Evolutionary conservation across 371 early-diverging fungal genomes (phyloP).

Genomic region (Rhizopus microsporus): DNA sequence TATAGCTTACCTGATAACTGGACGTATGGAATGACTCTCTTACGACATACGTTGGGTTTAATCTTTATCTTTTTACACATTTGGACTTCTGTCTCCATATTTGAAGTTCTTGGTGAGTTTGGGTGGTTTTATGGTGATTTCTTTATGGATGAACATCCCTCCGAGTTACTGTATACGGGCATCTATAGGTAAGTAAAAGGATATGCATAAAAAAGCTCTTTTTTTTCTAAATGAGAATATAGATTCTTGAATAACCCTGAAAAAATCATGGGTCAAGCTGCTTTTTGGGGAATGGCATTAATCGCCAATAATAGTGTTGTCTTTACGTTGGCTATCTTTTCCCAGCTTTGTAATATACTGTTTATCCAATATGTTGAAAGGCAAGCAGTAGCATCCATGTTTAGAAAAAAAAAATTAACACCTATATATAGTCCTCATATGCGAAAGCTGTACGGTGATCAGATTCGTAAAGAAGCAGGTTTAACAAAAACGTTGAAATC

Average conservation of each 20-base stretch:
- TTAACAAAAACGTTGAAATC: slow-evolving; percentile 60
- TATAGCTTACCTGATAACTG: slow-evolving; percentile 74
- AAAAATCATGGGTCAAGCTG: slow-evolving; percentile 85
- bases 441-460: slow-evolving; percentile 78
- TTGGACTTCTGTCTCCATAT: slow-evolving; percentile 84
- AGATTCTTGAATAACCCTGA: slow-evolving; percentile 89
- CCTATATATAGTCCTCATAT: slow-evolving; percentile 67
- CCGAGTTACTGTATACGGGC: slow-evolving; percentile 74
- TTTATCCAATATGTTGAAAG: slow-evolving; percentile 83
- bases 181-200: slow-evolving; percentile 67
- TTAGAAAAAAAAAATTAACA: background rate
- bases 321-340: slow-evolving; percentile 77
- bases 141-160: slow-evolving; percentile 71
- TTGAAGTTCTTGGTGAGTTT: slow-evolving; percentile 87
- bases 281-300: slow-evolving; percentile 88
- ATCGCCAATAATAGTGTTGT: slow-evolving; percentile 78
- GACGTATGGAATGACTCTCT: slow-evolving; percentile 68
- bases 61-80: slow-evolving; percentile 80
- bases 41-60: slow-evolving; percentile 75
- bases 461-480: slow-evolving; percentile 78
- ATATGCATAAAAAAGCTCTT: background rate
- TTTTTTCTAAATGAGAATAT: slow-evolving; percentile 7
- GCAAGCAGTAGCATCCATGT: slow-evolving; percentile 8
- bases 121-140: slow-evolving; percentile 94
- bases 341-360: slow-evolving; percentile 76